phyloP scores from a whole-genome alignment of 2,329 filamentous ascomycete genomes.

The Ambrosiella beaveri region DNA sequence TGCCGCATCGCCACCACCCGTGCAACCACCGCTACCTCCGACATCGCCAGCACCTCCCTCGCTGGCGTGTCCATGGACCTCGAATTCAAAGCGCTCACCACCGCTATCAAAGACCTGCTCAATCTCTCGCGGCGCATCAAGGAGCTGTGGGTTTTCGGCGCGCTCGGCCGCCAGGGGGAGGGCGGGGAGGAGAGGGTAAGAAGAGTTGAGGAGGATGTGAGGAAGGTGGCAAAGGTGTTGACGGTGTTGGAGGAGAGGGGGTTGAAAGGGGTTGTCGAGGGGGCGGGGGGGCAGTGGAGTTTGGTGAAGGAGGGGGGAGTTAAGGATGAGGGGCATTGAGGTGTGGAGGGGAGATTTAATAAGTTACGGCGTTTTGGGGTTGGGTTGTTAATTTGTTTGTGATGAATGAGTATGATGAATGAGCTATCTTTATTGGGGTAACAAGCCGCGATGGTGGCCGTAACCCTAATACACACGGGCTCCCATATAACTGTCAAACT shows the following conservation, averaged over 20 bases:
- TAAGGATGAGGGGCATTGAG: not conserved
- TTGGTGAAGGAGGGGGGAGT: slow-evolving; percentile 14
- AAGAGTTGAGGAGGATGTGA: slow-evolving; percentile 20
- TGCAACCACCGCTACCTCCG: slow-evolving; percentile 20
- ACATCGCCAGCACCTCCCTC: slow-evolving; percentile 26
- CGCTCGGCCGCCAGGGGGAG: slow-evolving; percentile 24
- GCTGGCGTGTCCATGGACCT: slow-evolving; percentile 28
- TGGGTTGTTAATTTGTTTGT: not conserved
- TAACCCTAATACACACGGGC: no score
- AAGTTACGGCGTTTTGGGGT: not conserved
- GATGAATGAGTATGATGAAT: no score
- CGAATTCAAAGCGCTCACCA: slow-evolving; percentile 28
- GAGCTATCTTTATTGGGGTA: no score
- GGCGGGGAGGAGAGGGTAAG: slow-evolving; percentile 21
- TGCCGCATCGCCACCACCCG: slow-evolving; percentile 25
- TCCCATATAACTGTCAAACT: no score
- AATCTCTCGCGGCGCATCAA: slow-evolving; percentile 28
- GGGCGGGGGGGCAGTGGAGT: slow-evolving; percentile 23
- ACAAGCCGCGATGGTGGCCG: no score
- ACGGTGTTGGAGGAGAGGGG: slow-evolving; percentile 17
- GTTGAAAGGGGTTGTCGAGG: slow-evolving; percentile 21
- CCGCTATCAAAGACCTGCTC: slow-evolving; percentile 28
- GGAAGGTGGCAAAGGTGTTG: slow-evolving; percentile 3
- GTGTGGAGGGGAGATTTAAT: not conserved
- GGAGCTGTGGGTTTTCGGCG: slow-evolving; percentile 28